Evolutionary conservation across 169 alveolate species (phyloP).

Genomic region (Babesia bovis): DNA sequence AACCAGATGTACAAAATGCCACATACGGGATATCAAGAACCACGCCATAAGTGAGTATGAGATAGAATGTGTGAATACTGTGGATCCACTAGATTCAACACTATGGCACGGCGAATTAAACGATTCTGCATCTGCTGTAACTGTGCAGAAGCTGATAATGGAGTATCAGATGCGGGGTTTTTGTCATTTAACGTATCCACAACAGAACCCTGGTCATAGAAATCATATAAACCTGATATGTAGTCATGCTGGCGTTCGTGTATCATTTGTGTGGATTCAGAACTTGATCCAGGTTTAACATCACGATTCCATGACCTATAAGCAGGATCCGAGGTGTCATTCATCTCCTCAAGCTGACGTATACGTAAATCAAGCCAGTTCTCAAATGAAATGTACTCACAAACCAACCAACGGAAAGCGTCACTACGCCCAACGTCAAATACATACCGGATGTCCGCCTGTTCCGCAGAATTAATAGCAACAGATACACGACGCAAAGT

Average conservation of each 20-base stretch:
- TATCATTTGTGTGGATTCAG: neutral
- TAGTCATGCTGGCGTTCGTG: conserved; percentile 10
- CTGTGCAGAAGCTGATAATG: neutral
- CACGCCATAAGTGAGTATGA: conserved; percentile 21
- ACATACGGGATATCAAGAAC: neutral
- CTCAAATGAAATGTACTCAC: conserved; percentile 61
- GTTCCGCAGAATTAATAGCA: conserved; percentile 21
- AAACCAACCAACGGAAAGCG: conserved; percentile 59
- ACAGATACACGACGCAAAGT: conserved; percentile 1
- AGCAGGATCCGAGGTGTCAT: neutral
- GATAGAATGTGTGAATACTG: conserved; percentile 15
- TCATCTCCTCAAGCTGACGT: conserved; percentile 16
- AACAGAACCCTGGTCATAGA: neutral
- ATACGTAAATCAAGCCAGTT: conserved; percentile 50
- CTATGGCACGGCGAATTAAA: conserved; percentile 6
- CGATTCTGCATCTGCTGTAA: neutral
- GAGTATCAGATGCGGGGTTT: neutral
- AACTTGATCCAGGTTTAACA: neutral
- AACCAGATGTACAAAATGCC: neutral
- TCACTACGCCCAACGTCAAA: conserved; percentile 57
- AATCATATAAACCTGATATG: neutral
- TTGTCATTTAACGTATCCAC: neutral
- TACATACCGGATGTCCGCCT: conserved; percentile 30
- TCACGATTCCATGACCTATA: neutral
- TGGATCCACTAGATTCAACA: conserved; percentile 1